Percentiles rank a stretch among this genome's conserved stretches.
Conservation (phyloP, 805 yeast genomes). For the Candida corydali region DNA sequence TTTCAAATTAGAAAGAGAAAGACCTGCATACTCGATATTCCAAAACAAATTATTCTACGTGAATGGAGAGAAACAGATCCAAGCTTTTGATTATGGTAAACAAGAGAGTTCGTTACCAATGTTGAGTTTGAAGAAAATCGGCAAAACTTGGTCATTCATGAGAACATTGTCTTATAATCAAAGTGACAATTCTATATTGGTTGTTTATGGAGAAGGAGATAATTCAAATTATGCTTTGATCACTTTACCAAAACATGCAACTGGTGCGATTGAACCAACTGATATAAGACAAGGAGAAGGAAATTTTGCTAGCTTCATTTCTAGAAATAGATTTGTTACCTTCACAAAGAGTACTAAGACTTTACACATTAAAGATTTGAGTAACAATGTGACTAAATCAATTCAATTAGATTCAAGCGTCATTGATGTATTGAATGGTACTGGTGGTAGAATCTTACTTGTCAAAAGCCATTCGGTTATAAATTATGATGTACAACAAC, state of each 20-base stretch:
- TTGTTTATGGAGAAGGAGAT: slow-evolving; percentile 72
- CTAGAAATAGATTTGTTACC: slow-evolving; percentile 90
- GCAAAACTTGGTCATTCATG: slow-evolving; percentile 82
- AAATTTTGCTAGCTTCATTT: slow-evolving; percentile 82
- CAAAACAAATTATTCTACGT: slow-evolving; percentile 74
- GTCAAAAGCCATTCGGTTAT: slow-evolving; percentile 70
- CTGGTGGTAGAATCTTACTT: slow-evolving; percentile 79
- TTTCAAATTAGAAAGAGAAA: slow-evolving; percentile 93
- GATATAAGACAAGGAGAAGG: slow-evolving; percentile 77
- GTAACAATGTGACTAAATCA: slow-evolving; percentile 75
- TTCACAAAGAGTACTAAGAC: slow-evolving; percentile 59
- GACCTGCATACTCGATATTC: slow-evolving; percentile 79
- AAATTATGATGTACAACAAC: slow-evolving; percentile 89
- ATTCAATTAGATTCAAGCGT: slow-evolving; percentile 67
- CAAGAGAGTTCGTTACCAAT: slow-evolving; percentile 71
- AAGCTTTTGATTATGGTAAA: slow-evolving; percentile 64
- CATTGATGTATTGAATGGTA: slow-evolving; percentile 69
- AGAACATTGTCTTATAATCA: slow-evolving; percentile 87
- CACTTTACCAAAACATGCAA: slow-evolving; percentile 75
- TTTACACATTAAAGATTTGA: slow-evolving; percentile 81
- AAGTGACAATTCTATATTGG: slow-evolving; percentile 80
- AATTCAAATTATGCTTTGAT: slow-evolving; percentile 68
- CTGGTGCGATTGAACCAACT: slow-evolving; percentile 94
- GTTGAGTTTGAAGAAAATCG: slow-evolving; percentile 78
- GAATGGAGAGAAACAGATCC: slow-evolving; percentile 83